Conservation (phyloP, 2,329 filamentous ascomycete genomes). For the Xylaria sp. region DNA sequence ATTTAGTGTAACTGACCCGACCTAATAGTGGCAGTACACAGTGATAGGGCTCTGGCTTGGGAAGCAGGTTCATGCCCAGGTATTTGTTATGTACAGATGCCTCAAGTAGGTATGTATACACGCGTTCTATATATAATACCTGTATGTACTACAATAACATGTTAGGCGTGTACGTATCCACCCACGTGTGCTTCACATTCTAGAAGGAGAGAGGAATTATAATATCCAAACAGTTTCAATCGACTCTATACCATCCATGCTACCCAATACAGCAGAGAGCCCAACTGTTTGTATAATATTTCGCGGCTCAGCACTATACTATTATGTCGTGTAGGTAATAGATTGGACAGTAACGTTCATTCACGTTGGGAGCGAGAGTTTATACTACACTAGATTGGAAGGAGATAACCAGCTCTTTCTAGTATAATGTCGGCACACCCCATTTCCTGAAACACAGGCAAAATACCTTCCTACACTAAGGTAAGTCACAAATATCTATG, state of each 20-base stretch:
- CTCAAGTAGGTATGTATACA: not conserved
- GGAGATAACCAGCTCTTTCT: not conserved
- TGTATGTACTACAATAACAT: not conserved
- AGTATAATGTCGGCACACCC: not conserved
- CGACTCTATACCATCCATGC: not conserved
- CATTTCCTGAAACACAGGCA: not conserved
- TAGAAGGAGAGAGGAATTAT: not conserved
- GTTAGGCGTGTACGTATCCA: conserved; percentile 4
- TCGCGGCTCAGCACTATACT: not conserved
- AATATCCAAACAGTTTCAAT: not conserved
- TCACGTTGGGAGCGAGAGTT: not conserved
- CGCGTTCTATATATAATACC: not conserved
- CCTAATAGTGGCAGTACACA: not conserved
- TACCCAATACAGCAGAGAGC: not conserved
- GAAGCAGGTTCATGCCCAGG: not conserved
- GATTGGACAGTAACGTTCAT: not conserved
- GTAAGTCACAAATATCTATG: not conserved
- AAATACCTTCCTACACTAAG: not conserved
- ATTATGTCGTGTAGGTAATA: not conserved
- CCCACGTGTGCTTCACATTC: not conserved
- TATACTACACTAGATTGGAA: not conserved
- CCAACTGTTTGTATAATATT: not conserved
- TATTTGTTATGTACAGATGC: not conserved
- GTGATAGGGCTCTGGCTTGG: not conserved
- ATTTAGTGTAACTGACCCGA: not conserved